These are phyloP conservation scores for Pichia nakasei DNA, from an alignment of 805 yeast genomes.

Conservation along the genomic window DNA sequence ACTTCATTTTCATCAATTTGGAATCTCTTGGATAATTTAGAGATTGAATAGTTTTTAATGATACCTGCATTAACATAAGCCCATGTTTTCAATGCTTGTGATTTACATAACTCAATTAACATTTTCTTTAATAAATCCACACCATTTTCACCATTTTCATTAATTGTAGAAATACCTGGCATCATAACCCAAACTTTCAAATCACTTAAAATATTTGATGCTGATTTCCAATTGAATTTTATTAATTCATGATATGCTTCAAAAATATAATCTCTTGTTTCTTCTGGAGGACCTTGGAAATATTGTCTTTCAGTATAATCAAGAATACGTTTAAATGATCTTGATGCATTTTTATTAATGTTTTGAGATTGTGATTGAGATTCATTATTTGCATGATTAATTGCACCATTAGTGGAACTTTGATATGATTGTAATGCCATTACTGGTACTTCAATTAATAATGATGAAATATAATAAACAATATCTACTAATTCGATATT, in stretches of 20 bases:
- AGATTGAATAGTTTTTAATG: conserved; percentile 65
- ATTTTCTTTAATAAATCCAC: conserved; percentile 57
- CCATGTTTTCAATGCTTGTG: conserved; percentile 89
- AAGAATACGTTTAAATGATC: conserved; percentile 82
- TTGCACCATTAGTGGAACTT: conserved; percentile 31
- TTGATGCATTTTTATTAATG: conserved; percentile 22
- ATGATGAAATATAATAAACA: conserved; percentile 82
- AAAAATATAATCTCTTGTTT: conserved; percentile 86
- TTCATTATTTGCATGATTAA: conserved; percentile 9
- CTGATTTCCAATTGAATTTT: conserved; percentile 81
- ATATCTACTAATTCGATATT: conserved; percentile 91
- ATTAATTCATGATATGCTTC: conserved; percentile 86
- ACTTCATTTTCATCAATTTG: conserved; percentile 51
- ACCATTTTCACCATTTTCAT: conserved; percentile 26
- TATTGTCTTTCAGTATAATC: conserved; percentile 92
- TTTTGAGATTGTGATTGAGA: conserved; percentile 11
- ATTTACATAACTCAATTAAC: conserved; percentile 71
- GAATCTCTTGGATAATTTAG: conserved; percentile 57
- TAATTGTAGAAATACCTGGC: conserved; percentile 44
- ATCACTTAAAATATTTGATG: conserved; percentile 60
- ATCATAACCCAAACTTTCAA: conserved; percentile 68
- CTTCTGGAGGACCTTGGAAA: conserved; percentile 97
- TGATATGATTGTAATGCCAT: conserved; percentile 47
- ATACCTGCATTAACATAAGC: conserved; percentile 74
- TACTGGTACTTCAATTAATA: conserved; percentile 86